phyloP scores from a whole-genome alignment of 2,329 filamentous ascomycete species.

The Pseudogymnoascus sp. region DNA sequence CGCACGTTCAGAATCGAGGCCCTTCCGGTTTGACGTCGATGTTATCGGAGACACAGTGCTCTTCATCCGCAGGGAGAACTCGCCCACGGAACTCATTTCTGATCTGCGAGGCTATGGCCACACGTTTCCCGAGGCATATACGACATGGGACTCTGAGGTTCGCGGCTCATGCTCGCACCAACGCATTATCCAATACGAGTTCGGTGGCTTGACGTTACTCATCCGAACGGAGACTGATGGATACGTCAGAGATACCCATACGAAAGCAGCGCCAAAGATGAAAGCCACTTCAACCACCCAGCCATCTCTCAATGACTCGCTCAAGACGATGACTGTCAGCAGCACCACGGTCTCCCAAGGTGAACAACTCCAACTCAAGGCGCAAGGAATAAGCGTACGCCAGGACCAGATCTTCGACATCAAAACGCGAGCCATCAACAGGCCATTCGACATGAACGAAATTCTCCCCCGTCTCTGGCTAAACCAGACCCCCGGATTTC shows the following conservation, averaged over 20 bases:
- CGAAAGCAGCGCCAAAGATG: slow-evolving; percentile 20
- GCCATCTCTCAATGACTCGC: slow-evolving; percentile 28
- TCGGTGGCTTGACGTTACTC: slow-evolving; percentile 43
- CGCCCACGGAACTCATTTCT: slow-evolving; percentile 46
- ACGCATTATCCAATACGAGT: slow-evolving; percentile 48
- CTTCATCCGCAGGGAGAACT: slow-evolving; percentile 53
- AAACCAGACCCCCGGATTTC: slow-evolving; percentile 40
- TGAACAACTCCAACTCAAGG: slow-evolving; percentile 26
- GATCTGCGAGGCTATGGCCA: slow-evolving; percentile 55
- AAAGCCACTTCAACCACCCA: slow-evolving; percentile 31
- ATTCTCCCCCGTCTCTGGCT: slow-evolving; percentile 38
- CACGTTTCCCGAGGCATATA: slow-evolving; percentile 58
- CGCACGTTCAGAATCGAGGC: slow-evolving; percentile 33
- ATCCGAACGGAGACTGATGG: slow-evolving; percentile 53
- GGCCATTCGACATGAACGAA: slow-evolving; percentile 19
- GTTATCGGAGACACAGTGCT: slow-evolving; percentile 50
- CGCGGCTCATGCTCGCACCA: slow-evolving; percentile 53
- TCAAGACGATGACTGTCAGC: too few species aligned
- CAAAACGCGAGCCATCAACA: slow-evolving; percentile 39
- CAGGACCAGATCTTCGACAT: slow-evolving; percentile 21
- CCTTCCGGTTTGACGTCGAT: slow-evolving; percentile 53
- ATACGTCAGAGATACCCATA: slow-evolving; percentile 36
- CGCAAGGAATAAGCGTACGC: slow-evolving; percentile 30
- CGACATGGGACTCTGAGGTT: slow-evolving; percentile 49
- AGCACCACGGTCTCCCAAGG: too few species aligned